Conservation (phyloP, 2,329 filamentous ascomycete species). For the Coniochaeta hoffmannii region DNA sequence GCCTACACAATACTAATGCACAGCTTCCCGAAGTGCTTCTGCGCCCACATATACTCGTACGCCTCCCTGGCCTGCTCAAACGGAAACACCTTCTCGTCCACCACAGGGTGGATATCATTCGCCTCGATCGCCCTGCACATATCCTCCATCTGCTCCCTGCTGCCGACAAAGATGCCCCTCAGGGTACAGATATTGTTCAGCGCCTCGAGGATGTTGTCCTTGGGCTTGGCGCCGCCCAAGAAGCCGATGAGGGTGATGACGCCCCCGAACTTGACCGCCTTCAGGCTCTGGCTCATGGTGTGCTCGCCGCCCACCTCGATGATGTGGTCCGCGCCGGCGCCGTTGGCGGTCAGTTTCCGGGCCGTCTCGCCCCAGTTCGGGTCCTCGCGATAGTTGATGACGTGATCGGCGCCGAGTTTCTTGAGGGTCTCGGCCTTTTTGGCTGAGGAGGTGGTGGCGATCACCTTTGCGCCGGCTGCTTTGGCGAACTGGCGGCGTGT, state of each 20-base stretch:
- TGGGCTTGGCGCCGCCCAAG: slow-evolving; percentile 32
- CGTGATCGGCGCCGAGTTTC: slow-evolving; percentile 44
- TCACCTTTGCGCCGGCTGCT: slow-evolving; percentile 46
- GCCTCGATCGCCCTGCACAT: slow-evolving; percentile 35
- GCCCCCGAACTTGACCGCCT: slow-evolving; percentile 23
- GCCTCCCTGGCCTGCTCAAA: slow-evolving; percentile 33
- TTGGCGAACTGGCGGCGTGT: slow-evolving; percentile 27
- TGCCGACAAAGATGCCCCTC: slow-evolving; percentile 34
- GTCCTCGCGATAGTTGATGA: slow-evolving; percentile 49
- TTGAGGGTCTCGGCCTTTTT: slow-evolving; percentile 42
- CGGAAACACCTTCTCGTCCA: slow-evolving; percentile 28
- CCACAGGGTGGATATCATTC: slow-evolving; percentile 32
- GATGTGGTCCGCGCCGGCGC: slow-evolving; percentile 42
- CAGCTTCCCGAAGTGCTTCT: slow-evolving; percentile 51
- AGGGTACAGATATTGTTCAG: slow-evolving; percentile 28
- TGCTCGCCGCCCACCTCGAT: slow-evolving; percentile 48
- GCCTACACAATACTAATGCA: slow-evolving; percentile 35
- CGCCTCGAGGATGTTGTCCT: slow-evolving; percentile 45
- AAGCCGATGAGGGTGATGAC: slow-evolving; percentile 32
- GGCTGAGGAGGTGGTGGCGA: slow-evolving; percentile 46
- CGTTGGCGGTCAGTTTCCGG: slow-evolving; percentile 35
- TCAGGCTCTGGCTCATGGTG: slow-evolving; percentile 35
- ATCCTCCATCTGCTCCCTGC: slow-evolving; percentile 30
- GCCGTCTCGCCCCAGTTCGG: slow-evolving; percentile 47
- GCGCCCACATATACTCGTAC: slow-evolving; percentile 45